Conservation (phyloP, 1,139 yeast genomes). For the Kodamaea anthophila region DNA sequence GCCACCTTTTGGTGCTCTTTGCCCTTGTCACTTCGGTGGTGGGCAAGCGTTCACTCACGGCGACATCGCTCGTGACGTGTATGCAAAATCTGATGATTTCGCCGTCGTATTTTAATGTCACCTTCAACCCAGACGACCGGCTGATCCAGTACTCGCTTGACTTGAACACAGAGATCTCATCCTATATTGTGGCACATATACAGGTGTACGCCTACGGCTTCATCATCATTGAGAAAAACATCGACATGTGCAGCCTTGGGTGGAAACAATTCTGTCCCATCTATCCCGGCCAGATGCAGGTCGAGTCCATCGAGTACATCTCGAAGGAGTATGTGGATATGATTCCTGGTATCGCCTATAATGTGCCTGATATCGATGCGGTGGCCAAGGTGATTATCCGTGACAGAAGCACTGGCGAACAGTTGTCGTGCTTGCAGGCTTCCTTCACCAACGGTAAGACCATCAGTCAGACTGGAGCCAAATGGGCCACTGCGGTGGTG, state of each 20-base stretch:
- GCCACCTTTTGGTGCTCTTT: constrained; percentile 4
- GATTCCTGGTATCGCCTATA: constrained; percentile 68
- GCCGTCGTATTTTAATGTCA: constrained; percentile 61
- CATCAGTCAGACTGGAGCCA: constrained; percentile 67
- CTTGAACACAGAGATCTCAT: constrained; percentile 53
- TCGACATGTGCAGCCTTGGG: constrained; percentile 54
- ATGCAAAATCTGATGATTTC: constrained; percentile 61
- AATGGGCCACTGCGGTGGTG: constrained; percentile 78
- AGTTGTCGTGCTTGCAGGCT: constrained; percentile 65
- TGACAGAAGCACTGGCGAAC: constrained; percentile 30
- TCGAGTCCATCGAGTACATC: constrained; percentile 60
- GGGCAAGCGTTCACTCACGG: constrained; percentile 38
- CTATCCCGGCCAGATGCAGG: constrained; percentile 62
- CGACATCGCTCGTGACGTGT: constrained; percentile 70
- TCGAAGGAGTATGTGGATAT: constrained; percentile 35
- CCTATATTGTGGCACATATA: constrained; percentile 52
- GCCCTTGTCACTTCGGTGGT: constrained; percentile 3
- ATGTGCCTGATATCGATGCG: constrained; percentile 77
- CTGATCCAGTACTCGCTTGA: constrained; percentile 58
- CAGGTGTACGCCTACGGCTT: constrained; percentile 76
- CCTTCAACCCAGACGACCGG: constrained; percentile 59
- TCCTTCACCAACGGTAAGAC: constrained; percentile 68
- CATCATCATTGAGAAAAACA: constrained; percentile 44
- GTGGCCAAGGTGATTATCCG: constrained; percentile 49
- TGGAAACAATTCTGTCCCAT: constrained; percentile 82